phyloP scores from a whole-genome alignment of 495 filamentous ascomycete genomes.

The Trichoderma virens region DNA sequence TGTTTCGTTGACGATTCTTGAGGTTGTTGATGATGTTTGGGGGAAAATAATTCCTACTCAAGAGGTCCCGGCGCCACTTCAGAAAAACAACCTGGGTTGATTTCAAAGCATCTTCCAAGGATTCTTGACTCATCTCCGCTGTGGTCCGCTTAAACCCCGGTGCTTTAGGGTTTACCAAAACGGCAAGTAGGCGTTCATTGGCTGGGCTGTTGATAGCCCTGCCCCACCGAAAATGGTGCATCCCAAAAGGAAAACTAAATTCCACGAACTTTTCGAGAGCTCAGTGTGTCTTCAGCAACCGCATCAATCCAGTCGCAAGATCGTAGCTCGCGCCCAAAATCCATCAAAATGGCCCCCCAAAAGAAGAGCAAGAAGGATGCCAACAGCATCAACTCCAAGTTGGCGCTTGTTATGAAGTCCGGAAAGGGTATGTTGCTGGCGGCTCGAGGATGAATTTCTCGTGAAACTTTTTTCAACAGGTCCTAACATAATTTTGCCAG shows the following conservation, averaged over 20 bases:
- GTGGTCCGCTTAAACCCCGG: constrained; percentile 12
- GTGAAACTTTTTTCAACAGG: neutral
- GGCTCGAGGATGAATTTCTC: neutral
- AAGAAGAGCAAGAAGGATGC: constrained; percentile 92
- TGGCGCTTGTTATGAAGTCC: constrained; percentile 93
- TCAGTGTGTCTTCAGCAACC: constrained; percentile 16
- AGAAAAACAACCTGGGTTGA: constrained; percentile 20
- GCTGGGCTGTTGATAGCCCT: neutral
- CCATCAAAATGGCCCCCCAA: constrained; percentile 60
- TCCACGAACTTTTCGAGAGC: constrained; percentile 18
- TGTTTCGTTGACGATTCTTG: constrained; percentile 29
- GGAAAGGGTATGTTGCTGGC: constrained; percentile 54
- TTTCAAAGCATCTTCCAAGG: constrained; percentile 30
- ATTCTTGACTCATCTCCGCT: neutral
- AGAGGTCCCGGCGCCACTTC: constrained; percentile 24
- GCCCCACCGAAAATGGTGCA: constrained; percentile 12
- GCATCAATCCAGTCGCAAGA: constrained; percentile 10
- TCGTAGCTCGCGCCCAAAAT: constrained; percentile 7
- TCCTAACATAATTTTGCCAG: constrained; percentile 25
- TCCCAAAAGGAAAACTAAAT: constrained; percentile 12
- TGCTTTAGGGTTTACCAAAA: constrained; percentile 13
- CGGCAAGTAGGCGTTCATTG: constrained; percentile 1
- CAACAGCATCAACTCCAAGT: constrained; percentile 64
- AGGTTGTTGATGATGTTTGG: constrained; percentile 26
- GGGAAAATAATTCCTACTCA: constrained; percentile 24